Evolutionary conservation across 1,284 basidiomycete species (phyloP), one percentile per base, ranked within the genome.

Genomic region (Rhizoctonia solani): DNA sequence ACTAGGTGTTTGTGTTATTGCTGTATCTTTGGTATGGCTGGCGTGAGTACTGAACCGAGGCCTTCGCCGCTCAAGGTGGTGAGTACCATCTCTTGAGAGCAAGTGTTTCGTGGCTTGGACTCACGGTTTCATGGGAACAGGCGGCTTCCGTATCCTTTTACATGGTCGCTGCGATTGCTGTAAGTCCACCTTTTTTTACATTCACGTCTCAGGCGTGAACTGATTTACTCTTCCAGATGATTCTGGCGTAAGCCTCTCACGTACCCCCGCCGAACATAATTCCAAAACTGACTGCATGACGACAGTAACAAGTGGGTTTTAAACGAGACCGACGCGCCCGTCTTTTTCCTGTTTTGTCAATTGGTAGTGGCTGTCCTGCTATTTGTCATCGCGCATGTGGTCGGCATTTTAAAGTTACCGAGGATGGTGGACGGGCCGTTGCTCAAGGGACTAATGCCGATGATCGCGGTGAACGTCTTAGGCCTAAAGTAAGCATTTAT

Each of bases 301-400:
- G 14, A 14, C 44, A 90, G 88, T 25, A 90, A 92, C 74, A 91
- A 90, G 87, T 90, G 88, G 87, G 88, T 90, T 9, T 78, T 91
- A 13, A 85, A 87, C 74, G 77, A 76, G 14, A 90, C 89, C 4
- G 75, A 80, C 11, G 83, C 85, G 1, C 93, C 92, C 0, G 81
- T 94, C 1, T 95, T 94, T 79, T 93, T 95, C 82, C 81, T 95
- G n/a, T 86, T 88, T 77, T 79, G 83, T 2, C 92, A 95, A 74
- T 82, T 94, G 16, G 69, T 85, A 65, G 91, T 94, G 56, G 93
- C 93, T 11, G 85, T 91, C 42, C 25, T 87, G 4, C 82, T 94
- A 14, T 91, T 94, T 77, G 77, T 87, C 23, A 71, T 81, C 6
- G 86, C 85, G 8, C 86, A 92, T 72, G 72, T 82, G 23, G 71